Evolutionary conservation across 2,329 filamentous ascomycete genomes (phyloP), one percentile per base, ranked within the genome.

Genomic region (Colletotrichum lindemuthianum): DNA sequence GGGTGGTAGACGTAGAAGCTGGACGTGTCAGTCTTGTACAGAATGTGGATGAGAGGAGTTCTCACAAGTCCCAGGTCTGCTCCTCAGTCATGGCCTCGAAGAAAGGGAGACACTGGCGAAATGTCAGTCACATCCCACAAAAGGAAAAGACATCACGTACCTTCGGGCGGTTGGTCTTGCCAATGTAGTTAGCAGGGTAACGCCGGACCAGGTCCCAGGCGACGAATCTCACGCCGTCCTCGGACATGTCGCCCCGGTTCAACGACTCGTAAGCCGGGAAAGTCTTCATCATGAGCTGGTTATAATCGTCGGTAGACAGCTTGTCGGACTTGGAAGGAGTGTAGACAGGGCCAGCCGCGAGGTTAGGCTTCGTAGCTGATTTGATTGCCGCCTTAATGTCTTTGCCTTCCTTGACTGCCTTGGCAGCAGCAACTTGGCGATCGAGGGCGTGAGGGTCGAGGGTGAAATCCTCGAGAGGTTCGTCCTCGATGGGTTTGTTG

Each of bases 61-160:
- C 89, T 83, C 81, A 96, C 92, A 97, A 79, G 67, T 95, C 88
- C 93, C 93, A 97, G 10, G 79, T 72, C 63, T 87, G 83, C 2
- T 80, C 76, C 70, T 85, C 86, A 68, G 91, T 81, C 53, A 92
- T 84, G 3, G 74, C 71, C 39, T 85, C 80, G 69, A 92, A 92
- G 74, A 86, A 84, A 0, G 78, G 77, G 24, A 69, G 70, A 5
- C 76, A 78, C 82, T 84, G 24, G 8, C 43, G 4, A 24, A 24
- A 59, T 32, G 39, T 40, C 8, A 24, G 52, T 6, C 33, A 5
- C 32, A 3, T 44, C 6, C 11, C 33, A 34, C n/a, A 2, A 15
- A 7, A 33, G 9, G 7, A 2, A 41, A 34, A 7, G 12, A 8
- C 6, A 16, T 6, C 6, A 11, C 51, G 83, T 74, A 79, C 86